Base-by-base conservation (phyloP, 495 filamentous ascomycete genomes). In the Parathielavia appendiculata region DNA sequence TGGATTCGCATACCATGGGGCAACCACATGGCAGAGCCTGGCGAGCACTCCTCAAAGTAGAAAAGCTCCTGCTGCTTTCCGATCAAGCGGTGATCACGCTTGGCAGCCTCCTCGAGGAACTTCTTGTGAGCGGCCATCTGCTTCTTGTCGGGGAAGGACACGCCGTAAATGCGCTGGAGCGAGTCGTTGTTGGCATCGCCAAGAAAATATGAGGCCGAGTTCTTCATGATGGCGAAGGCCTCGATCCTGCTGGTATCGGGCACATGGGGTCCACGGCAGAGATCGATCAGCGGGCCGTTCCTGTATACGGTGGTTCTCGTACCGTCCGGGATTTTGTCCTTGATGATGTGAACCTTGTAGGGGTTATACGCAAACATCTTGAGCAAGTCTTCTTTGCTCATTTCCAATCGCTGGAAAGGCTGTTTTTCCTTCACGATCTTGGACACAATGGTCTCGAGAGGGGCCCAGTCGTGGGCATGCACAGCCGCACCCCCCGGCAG, bases 81-180 rank as follows among this genome's bases (percentile, higher is more conserved):
- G 60, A 98, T 88, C 72, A 86, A 85, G 35, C 91, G 77, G 61
- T 98, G 93, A 67, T 97, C 92, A 58, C 95, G 85, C 79, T 96
- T 95, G 45, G 92, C 91, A 10, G 93, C 93, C 69, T 97, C 95
- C 69, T 96, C 93, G 9, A 98, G 73, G 70, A 95, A 92, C 59
- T 92, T 90, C 74, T 92, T 83, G 74, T 96, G 88, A 61, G 92
- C 91, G 14, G 84, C 81, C 81, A 97, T 87, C 63, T 79, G 79
- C 78, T 96, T 95, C 81, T 97, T 97, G 69, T 97, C 92, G 0
- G 95, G 95, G 74, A 97, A 98, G 23, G 91, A 95, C 49, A 98
- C 85, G 64, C 92, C 95, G 67, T 96, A 93, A 54, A 98, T 92
- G 58, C 93, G 88, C 71, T 97, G 95, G 32, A 98, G 77, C 9